Evolutionary conservation across 2,329 filamentous ascomycete species (phyloP), one percentile per base, ranked within the genome.

Genomic region (Thermothelomyces thermophilus): DNA sequence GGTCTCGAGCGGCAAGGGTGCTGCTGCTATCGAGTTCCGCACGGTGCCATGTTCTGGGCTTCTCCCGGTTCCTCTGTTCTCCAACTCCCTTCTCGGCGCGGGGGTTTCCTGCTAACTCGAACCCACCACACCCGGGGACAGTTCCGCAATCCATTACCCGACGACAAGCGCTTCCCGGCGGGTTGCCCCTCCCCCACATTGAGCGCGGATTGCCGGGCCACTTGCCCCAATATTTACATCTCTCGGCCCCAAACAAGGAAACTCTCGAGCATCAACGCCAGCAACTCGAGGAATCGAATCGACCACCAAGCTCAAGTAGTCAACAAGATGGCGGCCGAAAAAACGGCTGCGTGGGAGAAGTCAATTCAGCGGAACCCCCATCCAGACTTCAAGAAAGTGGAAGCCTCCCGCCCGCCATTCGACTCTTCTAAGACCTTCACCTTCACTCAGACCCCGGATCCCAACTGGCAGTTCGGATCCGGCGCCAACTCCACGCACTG

Each of bases 371-470:
- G 81, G 63, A 86, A 85, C 66, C 80, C 80, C 1, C 84, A 88
- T 67, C 78, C 78, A 2, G 83, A 91, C 70, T 91, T 91, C 73
- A 86, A 87, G 62, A 67, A 70, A 17, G 81, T 87, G 48, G 83
- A 91, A 70, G 74, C 74, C 35, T 75, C 76, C 9, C 81, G 87
- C 4, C 78, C 82, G 0, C 70, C 76, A 50, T 90, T 78, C 69
- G 73, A 83, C 60, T 56, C 64, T 14, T 51, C 63, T 5, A 62
- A 70, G 14, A 56, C 63, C 44, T 80, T 82, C 62, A 72, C 68
- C 52, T 79, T 73, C 66, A 84, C 78, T 17, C 76, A 87, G 63
- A 83, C 85, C 1, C 70, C 74, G n/a, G 68, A 76, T 17, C 82
- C 87, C 0, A 63, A 69, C 39, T 90, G 87, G 87, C 72, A 73